Evolutionary conservation across 2,329 filamentous ascomycete species (phyloP).

Genomic region (Fusarium sp.): DNA sequence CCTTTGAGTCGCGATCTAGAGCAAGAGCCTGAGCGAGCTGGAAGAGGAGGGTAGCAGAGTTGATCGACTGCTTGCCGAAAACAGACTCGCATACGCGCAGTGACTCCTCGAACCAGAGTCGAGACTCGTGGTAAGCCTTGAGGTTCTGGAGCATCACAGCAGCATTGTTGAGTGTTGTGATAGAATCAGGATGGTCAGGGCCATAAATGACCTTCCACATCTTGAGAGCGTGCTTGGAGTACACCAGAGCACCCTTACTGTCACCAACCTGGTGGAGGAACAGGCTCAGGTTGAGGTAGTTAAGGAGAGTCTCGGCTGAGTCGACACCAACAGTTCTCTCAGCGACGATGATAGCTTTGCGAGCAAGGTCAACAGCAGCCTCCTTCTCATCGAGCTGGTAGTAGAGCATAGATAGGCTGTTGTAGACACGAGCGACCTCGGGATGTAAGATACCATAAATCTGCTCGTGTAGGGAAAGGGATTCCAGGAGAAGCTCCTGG

Average conservation of each 20-base stretch:
- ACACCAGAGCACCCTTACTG: conserved; percentile 84
- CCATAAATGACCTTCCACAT: conserved; percentile 98
- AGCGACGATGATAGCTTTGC: conserved; percentile 95
- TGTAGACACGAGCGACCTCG: conserved; percentile 94
- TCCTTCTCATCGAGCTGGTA: conserved; percentile 98
- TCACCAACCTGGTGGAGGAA: conserved; percentile 94
- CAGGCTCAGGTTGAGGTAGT: conserved; percentile 93
- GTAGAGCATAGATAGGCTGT: conserved; percentile 93
- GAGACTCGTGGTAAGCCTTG: conserved; percentile 93
- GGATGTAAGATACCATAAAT: conserved; percentile 98
- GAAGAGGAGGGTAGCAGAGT: conserved; percentile 94
- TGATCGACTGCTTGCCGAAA: conserved; percentile 88
- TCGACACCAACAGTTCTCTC: conserved; percentile 95
- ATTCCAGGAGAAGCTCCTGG: conserved; percentile 95
- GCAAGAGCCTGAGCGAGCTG: conserved; percentile 95
- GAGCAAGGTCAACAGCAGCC: conserved; percentile 90
- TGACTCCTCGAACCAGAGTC: conserved; percentile 95
- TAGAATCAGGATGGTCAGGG: conserved; percentile 91
- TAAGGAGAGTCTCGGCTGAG: conserved; percentile 90
- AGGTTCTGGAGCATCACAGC: conserved; percentile 98
- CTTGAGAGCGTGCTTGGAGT: conserved; percentile 90
- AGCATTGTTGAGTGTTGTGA: conserved; percentile 98
- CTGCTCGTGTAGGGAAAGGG: conserved; percentile 93
- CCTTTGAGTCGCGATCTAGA: conserved; percentile 93
- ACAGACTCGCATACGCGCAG: conserved; percentile 88